Percentiles rank a stretch among this genome's conserved stretches.
These are phyloP conservation scores for Phialophora macrospora DNA, from an alignment of 2,329 filamentous ascomycete genomes.

Conservation along the genomic window DNA sequence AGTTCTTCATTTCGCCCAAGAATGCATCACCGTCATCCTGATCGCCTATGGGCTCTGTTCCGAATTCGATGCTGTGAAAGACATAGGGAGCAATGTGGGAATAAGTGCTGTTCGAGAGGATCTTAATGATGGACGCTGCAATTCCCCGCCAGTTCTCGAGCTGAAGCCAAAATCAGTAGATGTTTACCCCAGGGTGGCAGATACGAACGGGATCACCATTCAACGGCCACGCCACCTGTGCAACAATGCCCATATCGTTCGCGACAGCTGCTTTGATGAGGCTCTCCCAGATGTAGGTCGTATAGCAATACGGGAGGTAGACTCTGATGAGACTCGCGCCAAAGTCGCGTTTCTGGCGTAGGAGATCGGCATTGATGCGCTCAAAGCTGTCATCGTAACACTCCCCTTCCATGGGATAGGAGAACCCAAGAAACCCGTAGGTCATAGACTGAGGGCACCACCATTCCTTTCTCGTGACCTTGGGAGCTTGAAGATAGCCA, in stretches of 20 bases:
- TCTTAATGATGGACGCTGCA: conserved; percentile 19
- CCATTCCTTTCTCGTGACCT: conserved; percentile 19
- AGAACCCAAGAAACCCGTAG: conserved; percentile 21
- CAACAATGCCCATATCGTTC: conserved; percentile 21
- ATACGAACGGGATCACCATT: conserved; percentile 20
- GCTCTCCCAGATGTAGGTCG: conserved; percentile 24
- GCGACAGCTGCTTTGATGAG: conserved; percentile 20
- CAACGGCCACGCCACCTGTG: conserved; percentile 21
- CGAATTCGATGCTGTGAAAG: conserved; percentile 23
- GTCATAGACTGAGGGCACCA: conserved; percentile 26
- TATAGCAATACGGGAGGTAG: conserved; percentile 23
- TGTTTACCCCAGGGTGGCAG: neutral
- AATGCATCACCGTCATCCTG: conserved; percentile 19
- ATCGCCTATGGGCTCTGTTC: conserved; percentile 20
- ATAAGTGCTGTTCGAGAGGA: conserved; percentile 18
- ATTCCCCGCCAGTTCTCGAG: conserved; percentile 22
- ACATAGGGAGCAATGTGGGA: conserved; percentile 18
- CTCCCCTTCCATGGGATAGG: conserved; percentile 24
- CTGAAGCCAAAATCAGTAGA: neutral
- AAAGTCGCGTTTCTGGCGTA: conserved; percentile 20
- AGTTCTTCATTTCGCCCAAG: conserved; percentile 18
- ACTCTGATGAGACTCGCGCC: conserved; percentile 20
- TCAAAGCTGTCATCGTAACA: conserved; percentile 24
- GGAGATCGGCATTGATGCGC: conserved; percentile 23
- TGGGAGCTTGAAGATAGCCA: conserved; percentile 13